These are phyloP conservation scores for Tirmania nivea DNA, from an alignment of 495 filamentous ascomycete species.

Conservation along the genomic window DNA sequence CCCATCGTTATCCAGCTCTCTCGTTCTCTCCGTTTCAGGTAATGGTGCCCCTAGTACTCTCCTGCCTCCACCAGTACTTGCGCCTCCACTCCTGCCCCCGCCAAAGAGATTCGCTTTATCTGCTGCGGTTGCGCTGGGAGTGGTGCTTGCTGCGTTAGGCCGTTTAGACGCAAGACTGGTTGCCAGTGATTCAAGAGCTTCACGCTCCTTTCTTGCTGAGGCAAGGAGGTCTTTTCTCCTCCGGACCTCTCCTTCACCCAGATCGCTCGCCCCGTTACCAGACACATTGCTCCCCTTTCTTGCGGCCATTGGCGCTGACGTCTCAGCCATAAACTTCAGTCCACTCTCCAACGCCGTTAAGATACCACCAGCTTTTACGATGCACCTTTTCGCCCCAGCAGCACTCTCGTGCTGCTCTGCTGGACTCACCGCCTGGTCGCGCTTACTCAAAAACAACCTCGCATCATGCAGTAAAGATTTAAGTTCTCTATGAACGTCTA, in stretches of 20 bases:
- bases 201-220: conserved; percentile 58
- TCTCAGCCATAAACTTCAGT: conserved; percentile 28
- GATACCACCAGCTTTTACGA: conserved; percentile 52
- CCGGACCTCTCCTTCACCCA: conserved; percentile 76
- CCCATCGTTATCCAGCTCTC: conserved; percentile 76
- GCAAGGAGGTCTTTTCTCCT: conserved; percentile 58
- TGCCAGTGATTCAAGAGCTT: conserved; percentile 63
- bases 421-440: conserved; percentile 50
- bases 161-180: conserved; percentile 37
- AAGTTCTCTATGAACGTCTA: conserved; percentile 66
- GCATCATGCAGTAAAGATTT: conserved; percentile 69
- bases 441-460: conserved; percentile 43
- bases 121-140: conserved; percentile 25
- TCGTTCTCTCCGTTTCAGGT: conserved; percentile 66
- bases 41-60: conserved; percentile 55
- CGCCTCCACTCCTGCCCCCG: conserved; percentile 7
- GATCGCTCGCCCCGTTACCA: conserved; percentile 22
- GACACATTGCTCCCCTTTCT: conserved; percentile 16
- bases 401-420: conserved; percentile 56
- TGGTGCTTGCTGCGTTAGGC: conserved; percentile 20
- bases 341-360: conserved; percentile 49
- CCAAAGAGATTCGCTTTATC: conserved; percentile 37
- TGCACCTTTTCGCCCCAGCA: conserved; percentile 55
- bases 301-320: conserved; percentile 13
- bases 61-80: conserved; percentile 23